These are phyloP conservation scores for Sphagnum fallax DNA, from an alignment of 228 moss, liverwort and hornwort species.

Conservation along the genomic window DNA sequence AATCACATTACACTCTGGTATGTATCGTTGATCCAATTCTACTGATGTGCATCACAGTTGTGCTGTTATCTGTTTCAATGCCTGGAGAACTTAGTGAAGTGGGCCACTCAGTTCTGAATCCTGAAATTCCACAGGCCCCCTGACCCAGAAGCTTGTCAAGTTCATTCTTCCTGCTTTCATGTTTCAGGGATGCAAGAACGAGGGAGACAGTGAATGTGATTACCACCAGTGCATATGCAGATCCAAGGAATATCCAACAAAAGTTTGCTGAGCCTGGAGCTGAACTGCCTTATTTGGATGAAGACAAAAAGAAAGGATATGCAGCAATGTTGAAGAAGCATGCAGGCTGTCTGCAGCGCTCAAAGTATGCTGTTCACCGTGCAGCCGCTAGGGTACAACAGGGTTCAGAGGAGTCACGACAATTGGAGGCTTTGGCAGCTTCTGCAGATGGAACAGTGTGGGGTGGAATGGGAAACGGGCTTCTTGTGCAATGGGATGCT, in stretches of 20 bases:
- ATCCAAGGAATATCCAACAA: constrained; percentile 15
- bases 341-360: constrained; percentile 46
- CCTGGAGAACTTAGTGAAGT: neutral
- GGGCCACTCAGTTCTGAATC: neutral
- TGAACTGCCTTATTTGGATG: constrained; percentile 17
- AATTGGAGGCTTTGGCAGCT: constrained; percentile 36
- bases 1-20: constrained; percentile 39
- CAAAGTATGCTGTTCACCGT: constrained; percentile 37
- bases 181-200: constrained; percentile 42
- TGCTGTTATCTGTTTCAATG: neutral
- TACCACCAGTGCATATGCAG: constrained; percentile 13
- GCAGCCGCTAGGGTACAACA: constrained; percentile 24
- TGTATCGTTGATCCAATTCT: neutral
- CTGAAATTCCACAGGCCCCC: neutral
- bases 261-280: constrained; percentile 17
- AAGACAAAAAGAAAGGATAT: constrained; percentile 27
- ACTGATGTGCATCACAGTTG: neutral
- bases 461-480: constrained; percentile 43
- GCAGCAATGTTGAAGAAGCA: constrained; percentile 38
- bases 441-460: constrained; percentile 42
- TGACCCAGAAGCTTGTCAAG: neutral
- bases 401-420: constrained; percentile 26
- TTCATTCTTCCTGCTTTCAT: neutral
- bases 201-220: constrained; percentile 26
- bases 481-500: constrained; percentile 33